Conservation (phyloP, 2,329 filamentous ascomycete species). For the Neophaeococcomyces aloes region DNA sequence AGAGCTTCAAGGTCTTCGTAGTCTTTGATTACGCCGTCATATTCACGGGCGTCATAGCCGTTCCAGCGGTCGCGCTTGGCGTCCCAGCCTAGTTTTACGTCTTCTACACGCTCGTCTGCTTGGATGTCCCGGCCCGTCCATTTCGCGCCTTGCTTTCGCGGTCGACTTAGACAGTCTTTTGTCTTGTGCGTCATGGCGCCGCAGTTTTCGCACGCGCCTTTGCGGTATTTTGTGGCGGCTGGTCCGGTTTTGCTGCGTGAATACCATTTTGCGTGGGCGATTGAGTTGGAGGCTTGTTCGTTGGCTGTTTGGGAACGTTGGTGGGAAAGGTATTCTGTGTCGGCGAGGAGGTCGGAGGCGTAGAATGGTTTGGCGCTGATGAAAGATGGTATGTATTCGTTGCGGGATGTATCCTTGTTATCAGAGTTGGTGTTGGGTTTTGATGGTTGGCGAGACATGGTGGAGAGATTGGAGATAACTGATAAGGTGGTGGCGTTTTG, state of each 20-base stretch:
- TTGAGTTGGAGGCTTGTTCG: slow-evolving; percentile 43
- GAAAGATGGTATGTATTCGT: slow-evolving; percentile 96
- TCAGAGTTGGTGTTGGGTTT: neutral
- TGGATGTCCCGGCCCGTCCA: slow-evolving; percentile 91
- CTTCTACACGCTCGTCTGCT: slow-evolving; percentile 77
- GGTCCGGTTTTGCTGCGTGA: slow-evolving; percentile 74
- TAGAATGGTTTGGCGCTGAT: slow-evolving; percentile 98
- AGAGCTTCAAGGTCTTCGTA: slow-evolving; percentile 78
- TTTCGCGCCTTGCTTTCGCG: slow-evolving; percentile 77
- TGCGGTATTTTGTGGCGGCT: slow-evolving; percentile 90
- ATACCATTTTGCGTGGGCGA: slow-evolving; percentile 74
- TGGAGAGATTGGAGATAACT: neutral
- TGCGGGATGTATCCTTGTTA: slow-evolving; percentile 43
- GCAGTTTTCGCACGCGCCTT: slow-evolving; percentile 97
- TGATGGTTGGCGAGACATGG: slow-evolving; percentile 8
- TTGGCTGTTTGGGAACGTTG: slow-evolving; percentile 33
- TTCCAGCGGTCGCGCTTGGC: slow-evolving; percentile 98
- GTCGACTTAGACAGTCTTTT: slow-evolving; percentile 84
- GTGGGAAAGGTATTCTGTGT: slow-evolving; percentile 7
- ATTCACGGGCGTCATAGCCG: slow-evolving; percentile 86
- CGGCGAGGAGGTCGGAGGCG: slow-evolving; percentile 34
- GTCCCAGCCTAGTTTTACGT: slow-evolving; percentile 86
- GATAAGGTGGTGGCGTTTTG: too few species aligned
- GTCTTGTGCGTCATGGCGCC: slow-evolving; percentile 93
- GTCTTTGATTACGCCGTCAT: slow-evolving; percentile 75